These are phyloP conservation scores for Elongisporangium anandrum DNA, from an alignment of 352 stramenopile species.

Conservation along the genomic window DNA sequence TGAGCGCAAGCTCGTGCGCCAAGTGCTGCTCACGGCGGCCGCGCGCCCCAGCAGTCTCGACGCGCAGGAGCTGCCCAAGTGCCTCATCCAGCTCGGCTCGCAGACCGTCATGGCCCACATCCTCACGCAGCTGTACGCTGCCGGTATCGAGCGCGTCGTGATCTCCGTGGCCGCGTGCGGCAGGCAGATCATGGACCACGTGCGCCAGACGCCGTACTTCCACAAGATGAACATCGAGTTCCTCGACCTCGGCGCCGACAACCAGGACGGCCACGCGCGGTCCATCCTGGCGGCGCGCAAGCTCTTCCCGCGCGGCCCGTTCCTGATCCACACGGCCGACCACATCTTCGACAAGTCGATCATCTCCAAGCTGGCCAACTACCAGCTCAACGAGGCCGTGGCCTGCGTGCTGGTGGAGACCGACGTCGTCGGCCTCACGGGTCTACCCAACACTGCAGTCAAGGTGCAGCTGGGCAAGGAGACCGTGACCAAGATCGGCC, in stretches of 20 bases:
- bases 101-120: slow-evolving; percentile 80
- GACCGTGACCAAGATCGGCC: slow-evolving; percentile 55
- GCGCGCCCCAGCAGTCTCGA: slow-evolving; percentile 49
- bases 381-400: slow-evolving; percentile 46
- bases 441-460: slow-evolving; percentile 51
- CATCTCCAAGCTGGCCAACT: slow-evolving; percentile 57
- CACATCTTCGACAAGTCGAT: slow-evolving; percentile 86
- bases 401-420: slow-evolving; percentile 75
- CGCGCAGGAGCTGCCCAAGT: slow-evolving; percentile 56
- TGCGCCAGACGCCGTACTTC: slow-evolving; percentile 67
- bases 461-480: slow-evolving; percentile 59
- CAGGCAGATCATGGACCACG: slow-evolving; percentile 47
- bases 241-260: slow-evolving; percentile 61
- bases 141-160: slow-evolving; percentile 71
- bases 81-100: slow-evolving; percentile 63
- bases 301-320: slow-evolving; percentile 60
- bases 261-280: slow-evolving; percentile 62
- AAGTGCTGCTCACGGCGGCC: slow-evolving; percentile 68
- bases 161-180: slow-evolving; percentile 66
- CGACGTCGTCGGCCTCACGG: slow-evolving; percentile 32
- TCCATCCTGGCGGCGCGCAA: slow-evolving; percentile 65
- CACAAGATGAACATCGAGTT: slow-evolving; percentile 83
- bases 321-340: slow-evolving; percentile 83
- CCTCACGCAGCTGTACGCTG: slow-evolving; percentile 70
- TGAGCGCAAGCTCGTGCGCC: slow-evolving; percentile 19